Conservation (phyloP, 345 rosid species). For the Pelargonium nanum region DNA sequence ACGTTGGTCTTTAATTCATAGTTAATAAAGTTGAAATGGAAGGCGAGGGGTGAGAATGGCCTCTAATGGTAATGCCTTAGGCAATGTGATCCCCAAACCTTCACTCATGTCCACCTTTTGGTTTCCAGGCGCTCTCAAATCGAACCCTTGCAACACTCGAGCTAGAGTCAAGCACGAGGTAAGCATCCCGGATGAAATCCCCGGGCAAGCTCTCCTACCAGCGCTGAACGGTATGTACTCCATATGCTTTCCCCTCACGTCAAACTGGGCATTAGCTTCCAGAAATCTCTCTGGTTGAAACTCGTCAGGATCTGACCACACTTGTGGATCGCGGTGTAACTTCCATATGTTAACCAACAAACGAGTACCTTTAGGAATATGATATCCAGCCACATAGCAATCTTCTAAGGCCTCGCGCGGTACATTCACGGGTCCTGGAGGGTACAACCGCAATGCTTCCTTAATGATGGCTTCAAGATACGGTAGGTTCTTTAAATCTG, state of each 20-base stretch:
- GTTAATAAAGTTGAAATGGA: conserved; percentile 15
- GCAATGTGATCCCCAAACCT: conserved; percentile 39
- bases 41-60: conserved; percentile 35
- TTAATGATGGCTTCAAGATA: conserved; percentile 17
- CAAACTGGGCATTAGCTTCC: conserved; percentile 1
- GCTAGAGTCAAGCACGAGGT: conserved; percentile 40
- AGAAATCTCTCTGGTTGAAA: conserved; percentile 47
- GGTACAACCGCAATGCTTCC: conserved; percentile 18
- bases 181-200: conserved; percentile 26
- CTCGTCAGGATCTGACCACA: conserved; percentile 28
- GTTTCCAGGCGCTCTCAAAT: conserved; percentile 4
- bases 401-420: conserved; percentile 44
- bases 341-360: conserved; percentile 46
- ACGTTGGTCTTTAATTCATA: too few relatives aligned
- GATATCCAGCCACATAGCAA: conserved; percentile 28
- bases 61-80: conserved; percentile 31
- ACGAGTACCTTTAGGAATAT: conserved; percentile 38
- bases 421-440: conserved; percentile 27
- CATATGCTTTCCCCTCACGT: conserved; percentile 12
- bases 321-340: conserved; percentile 43
- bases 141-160: conserved; percentile 39
- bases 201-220: conserved; percentile 56
- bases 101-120: conserved; percentile 33
- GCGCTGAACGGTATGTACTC: conserved; percentile 37
- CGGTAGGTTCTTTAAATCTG: conserved; percentile 16